phyloP scores from a whole-genome alignment of 768 basidiomycete genomes.

The Russula abietina region DNA sequence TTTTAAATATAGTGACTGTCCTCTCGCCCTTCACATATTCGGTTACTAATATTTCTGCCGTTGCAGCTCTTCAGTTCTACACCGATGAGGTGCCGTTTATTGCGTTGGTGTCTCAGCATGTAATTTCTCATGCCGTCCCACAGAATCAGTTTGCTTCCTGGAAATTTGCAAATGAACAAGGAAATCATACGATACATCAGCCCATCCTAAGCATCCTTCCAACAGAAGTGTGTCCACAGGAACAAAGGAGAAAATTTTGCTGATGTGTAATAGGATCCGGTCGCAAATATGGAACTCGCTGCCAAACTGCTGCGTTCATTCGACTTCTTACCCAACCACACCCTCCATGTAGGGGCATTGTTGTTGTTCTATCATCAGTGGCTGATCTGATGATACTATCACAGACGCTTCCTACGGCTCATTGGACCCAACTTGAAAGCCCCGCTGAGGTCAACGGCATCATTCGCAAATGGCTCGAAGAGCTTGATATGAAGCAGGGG shows the following conservation, averaged over 20 bases:
- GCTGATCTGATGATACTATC: slow-evolving; percentile 12
- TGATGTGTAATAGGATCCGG: slow-evolving; percentile 35
- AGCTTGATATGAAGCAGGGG: slow-evolving; percentile 11
- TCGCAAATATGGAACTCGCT: slow-evolving; percentile 39
- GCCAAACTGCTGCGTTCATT: slow-evolving; percentile 29
- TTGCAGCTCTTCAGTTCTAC: slow-evolving; percentile 60
- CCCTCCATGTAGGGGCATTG: slow-evolving; percentile 31
- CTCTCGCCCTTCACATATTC: slow-evolving; percentile 5
- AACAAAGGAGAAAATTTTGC: background rate
- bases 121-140: background rate
- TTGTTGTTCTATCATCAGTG: background rate
- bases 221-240: slow-evolving; percentile 30
- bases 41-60: background rate
- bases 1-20: slow-evolving; percentile 52
- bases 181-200: slow-evolving; percentile 39
- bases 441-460: slow-evolving; percentile 47
- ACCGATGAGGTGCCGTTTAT: slow-evolving; percentile 40
- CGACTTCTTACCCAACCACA: slow-evolving; percentile 34
- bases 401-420: slow-evolving; percentile 48
- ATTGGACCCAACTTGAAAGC: slow-evolving; percentile 65
- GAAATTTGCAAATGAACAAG: slow-evolving; percentile 36
- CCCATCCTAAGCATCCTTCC: slow-evolving; percentile 40
- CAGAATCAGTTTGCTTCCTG: slow-evolving; percentile 39
- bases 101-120: background rate
- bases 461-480: slow-evolving; percentile 47